Base-by-base conservation (phyloP, 2,329 filamentous ascomycete species). In the Epichloe gansuensis region DNA sequence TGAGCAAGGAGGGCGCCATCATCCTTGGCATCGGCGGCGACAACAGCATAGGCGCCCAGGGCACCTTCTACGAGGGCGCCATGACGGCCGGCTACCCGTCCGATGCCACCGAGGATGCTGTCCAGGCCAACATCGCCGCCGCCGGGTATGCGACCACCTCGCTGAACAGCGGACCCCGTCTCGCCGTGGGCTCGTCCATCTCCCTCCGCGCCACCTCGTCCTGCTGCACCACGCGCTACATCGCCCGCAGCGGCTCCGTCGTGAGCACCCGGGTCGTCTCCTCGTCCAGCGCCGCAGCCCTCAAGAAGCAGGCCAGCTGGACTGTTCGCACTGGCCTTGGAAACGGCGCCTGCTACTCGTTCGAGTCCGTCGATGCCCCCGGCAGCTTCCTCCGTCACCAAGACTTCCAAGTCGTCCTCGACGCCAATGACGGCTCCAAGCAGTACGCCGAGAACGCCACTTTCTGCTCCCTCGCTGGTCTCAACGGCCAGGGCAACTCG, bases 1-100 rank as follows among this genome's bases (percentile, higher is more conserved):
- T 85, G 82, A 69, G 60, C 57, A 83, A 84, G 57, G 81, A 85
- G 60, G 81, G 81, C 12, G 75, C 81, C 52, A 81, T 85, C 45
- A 74, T 85, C 54, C 77, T 85, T n/a, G 81, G 82, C n/a, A 83
- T 84, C 51, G 82, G 82, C n/a, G 82, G 82, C 7, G 82, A 85
- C 58, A 85, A 82, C 67, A 81, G 77, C 60, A 67, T 70, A 58
- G 60, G 75, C 46, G 81, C 72, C 0, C 77, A 82, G 60, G 81
- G 81, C 28, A 83, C 80, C 0, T 82, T 81, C 60, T 81, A 84
- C 63, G 81, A 85, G 65, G 81, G 81, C 25, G 80, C 77, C 25
- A 81, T 85, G 78, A 83, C 80, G 13, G 65, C 70, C 0, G 79
- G 80, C 1, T 84, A 82, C 58, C 81, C 81, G 0, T 72, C 76